Base-by-base conservation (phyloP, 2,329 filamentous ascomycete species). In the Aspergillus novofumigatus region DNA sequence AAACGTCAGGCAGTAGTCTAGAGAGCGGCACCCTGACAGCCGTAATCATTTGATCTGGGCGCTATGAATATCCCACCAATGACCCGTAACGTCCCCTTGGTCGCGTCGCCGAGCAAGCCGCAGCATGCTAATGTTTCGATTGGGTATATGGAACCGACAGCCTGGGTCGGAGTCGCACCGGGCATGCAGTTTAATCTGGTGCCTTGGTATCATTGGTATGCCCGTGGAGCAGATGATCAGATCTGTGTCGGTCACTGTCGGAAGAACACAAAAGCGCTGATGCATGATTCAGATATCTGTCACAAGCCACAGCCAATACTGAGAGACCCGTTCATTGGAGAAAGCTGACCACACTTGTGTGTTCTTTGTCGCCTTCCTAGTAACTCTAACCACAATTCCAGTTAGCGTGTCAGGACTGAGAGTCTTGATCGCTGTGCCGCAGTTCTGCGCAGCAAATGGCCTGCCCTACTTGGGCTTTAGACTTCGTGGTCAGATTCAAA, bases 131-230 rank as follows among this genome's bases (percentile, higher is more conserved):
- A 3, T 48, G 23, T 17, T 54, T 51, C 32, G 26, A 62, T 64
- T 61, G 60, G 62, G 45, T 26, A n/a, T 26, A 38, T 17, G 47
- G 51, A 56, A 45, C 62, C 62, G 57, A 50, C 51, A 48, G 49
- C 53, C 50, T 61, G 62, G 62, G 57, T 54, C 58, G 41, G 51
- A 48, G 56, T 62, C 51, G 51, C 61, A 58, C 50, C 48, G 42
- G 49, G 49, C 38, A 54, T 55, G 52, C 56, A 63, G 54, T 35
- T 35, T 21, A 20, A 48, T 49, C 20, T 26, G 48, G 23, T 44
- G n/a, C 11, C 11, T 23, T 23, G 21, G 8, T 14, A 25, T 21
- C 23, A 23, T 23, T 23, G 44, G 44, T 14, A 47, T 14, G n/a
- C 21, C 11, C 6, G 9, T 47, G 10, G 44, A 47, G 11, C 20